Conservation (phyloP, 352 stramenopile genomes). For the Plasmopara muralis region DNA sequence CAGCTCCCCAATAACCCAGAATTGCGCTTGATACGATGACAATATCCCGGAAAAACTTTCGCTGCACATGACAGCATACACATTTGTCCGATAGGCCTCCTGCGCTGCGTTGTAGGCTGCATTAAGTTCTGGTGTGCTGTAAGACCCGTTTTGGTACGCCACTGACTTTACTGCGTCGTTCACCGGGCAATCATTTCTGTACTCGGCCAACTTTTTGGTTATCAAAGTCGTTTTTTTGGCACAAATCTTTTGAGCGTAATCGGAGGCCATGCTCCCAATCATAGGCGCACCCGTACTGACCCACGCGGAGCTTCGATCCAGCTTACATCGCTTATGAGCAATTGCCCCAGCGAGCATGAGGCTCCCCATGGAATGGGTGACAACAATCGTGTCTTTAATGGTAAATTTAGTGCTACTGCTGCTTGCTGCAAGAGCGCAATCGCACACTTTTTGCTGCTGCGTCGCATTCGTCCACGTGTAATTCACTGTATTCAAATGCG, state of each 20-base stretch:
- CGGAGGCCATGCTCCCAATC: conserved; percentile 18
- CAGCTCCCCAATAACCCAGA: conserved; percentile 18
- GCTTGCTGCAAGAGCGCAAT: conserved; percentile 10
- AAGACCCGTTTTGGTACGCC: conserved; percentile 20
- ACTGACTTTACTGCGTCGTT: conserved; percentile 13
- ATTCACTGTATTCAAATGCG: conserved; percentile 18
- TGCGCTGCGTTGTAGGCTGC: conserved; percentile 17
- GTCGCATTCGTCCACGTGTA: conserved; percentile 14
- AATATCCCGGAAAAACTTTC: conserved; percentile 23
- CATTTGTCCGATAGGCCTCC: conserved; percentile 19
- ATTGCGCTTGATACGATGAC: conserved; percentile 15
- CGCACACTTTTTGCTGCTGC: conserved; percentile 19
- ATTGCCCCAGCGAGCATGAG: conserved; percentile 19
- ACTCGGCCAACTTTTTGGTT: conserved; percentile 6
- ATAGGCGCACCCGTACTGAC: conserved; percentile 23
- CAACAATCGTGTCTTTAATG: conserved; percentile 17
- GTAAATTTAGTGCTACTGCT: conserved; percentile 7
- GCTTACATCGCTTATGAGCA: conserved; percentile 12
- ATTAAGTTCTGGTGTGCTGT: conserved; percentile 6
- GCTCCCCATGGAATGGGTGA: conserved; percentile 21
- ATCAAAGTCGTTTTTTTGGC: conserved; percentile 6
- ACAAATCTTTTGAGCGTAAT: conserved; percentile 12
- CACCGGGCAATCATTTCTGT: conserved; percentile 13
- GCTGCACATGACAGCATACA: conserved; percentile 30
- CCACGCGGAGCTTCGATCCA: conserved; percentile 22